Conservation (phyloP, 176 grass and related monocot species). For the Musa itinerans region DNA sequence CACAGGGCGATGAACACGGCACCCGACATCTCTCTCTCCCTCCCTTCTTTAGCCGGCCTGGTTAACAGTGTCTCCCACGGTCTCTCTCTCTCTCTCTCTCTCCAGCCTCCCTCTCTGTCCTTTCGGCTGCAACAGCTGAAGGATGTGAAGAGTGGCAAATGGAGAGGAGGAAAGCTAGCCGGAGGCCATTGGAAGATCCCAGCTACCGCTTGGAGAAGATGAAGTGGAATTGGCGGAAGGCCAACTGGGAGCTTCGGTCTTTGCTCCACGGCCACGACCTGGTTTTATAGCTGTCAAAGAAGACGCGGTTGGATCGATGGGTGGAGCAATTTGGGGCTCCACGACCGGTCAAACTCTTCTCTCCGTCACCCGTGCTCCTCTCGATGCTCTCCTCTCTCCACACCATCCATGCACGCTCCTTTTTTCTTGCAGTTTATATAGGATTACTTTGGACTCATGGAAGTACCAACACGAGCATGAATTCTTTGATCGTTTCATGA, state of each 20-base stretch:
- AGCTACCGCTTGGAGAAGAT: neutral
- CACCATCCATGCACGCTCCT: too few relatives aligned
- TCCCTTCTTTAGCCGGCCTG: neutral
- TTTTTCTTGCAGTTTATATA: too few relatives aligned
- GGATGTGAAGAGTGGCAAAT: neutral
- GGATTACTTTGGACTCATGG: too few relatives aligned
- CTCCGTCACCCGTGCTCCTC: neutral
- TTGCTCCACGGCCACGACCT: neutral
- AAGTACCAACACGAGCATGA: too few relatives aligned
- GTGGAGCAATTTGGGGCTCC: too few relatives aligned
- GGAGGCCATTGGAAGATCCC: conserved; percentile 13
- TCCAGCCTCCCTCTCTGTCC: neutral
- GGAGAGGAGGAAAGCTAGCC: neutral
- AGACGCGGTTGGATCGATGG: too few relatives aligned
- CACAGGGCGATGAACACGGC: neutral
- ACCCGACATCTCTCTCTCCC: neutral
- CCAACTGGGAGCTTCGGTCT: conserved; percentile 14
- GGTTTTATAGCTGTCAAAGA: neutral
- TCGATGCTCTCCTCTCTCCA: too few relatives aligned
- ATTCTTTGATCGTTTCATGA: too few relatives aligned
- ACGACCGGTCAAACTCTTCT: too few relatives aligned
- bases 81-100: neutral
- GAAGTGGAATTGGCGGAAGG: neutral
- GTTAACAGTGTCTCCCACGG: neutral
- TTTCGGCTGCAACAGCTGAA: too few relatives aligned